Evolutionary conservation across 805 yeast species (phyloP).

Genomic region (Starmerella sirachaensis): DNA sequence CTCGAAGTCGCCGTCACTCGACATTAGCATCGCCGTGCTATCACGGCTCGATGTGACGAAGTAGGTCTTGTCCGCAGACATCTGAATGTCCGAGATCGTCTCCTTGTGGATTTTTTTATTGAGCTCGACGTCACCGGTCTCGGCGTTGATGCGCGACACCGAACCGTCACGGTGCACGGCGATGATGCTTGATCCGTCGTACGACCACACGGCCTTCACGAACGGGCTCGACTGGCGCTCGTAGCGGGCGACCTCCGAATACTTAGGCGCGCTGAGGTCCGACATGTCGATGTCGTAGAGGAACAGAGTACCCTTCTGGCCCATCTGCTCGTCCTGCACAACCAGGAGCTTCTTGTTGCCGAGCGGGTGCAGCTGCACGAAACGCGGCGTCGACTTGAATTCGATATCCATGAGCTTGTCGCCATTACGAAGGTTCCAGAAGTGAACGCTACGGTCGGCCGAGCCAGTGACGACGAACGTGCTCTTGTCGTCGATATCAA

Average conservation of each 20-base stretch:
- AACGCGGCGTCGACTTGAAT: constrained; percentile 74
- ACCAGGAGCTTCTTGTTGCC: constrained; percentile 49
- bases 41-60: constrained; percentile 90
- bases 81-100: constrained; percentile 74
- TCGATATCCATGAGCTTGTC: constrained; percentile 44
- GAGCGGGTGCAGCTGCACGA: constrained; percentile 75
- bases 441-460: constrained; percentile 73
- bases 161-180: constrained; percentile 84
- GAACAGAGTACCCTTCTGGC: constrained; percentile 62
- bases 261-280: constrained; percentile 35
- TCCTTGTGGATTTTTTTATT: constrained; percentile 60
- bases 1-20: constrained; percentile 56
- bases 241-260: constrained; percentile 36
- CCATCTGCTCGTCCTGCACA: constrained; percentile 87
- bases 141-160: constrained; percentile 66
- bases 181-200: constrained; percentile 58
- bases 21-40: constrained; percentile 65
- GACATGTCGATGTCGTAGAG: constrained; percentile 51
- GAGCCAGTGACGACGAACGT: constrained; percentile 71
- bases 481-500: constrained; percentile 69
- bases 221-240: constrained; percentile 22
- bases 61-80: constrained; percentile 74
- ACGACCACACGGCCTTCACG: constrained; percentile 80
- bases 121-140: constrained; percentile 56
- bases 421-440: constrained; percentile 79